Evolutionary conservation across 192 early-diverging fungal genomes (phyloP).

Genomic region (Dispira simplex): DNA sequence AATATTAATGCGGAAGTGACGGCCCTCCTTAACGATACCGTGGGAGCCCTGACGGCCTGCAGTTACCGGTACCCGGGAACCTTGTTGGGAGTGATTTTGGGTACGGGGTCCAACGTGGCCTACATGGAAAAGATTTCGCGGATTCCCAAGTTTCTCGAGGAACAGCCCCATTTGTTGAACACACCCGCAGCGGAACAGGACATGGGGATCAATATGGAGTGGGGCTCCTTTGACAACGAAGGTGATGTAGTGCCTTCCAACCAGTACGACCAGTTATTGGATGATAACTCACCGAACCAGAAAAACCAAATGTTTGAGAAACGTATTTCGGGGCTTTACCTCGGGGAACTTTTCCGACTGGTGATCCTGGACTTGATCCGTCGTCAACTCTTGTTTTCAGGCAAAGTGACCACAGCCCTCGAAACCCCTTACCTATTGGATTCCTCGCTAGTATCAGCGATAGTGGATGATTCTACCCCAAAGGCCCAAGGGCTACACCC

Average conservation of each 20-base stretch:
- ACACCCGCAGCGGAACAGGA: constrained; percentile 18
- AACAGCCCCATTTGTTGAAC: no score
- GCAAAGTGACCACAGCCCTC: constrained; percentile 39
- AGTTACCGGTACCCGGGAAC: constrained; percentile 72
- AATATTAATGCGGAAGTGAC: constrained; percentile 59
- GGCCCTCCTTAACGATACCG: constrained; percentile 96
- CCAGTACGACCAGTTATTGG: constrained; percentile 69
- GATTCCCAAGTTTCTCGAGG: constrained; percentile 50
- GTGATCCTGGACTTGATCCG: constrained; percentile 69
- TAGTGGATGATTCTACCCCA: constrained; percentile 48
- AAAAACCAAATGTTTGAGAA: constrained; percentile 85
- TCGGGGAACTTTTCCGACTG: constrained; percentile 79
- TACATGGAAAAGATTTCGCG: constrained; percentile 75
- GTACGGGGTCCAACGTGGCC: constrained; percentile 91
- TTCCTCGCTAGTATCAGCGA: constrained; percentile 60
- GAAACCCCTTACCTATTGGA: constrained; percentile 63
- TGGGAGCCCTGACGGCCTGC: constrained; percentile 80
- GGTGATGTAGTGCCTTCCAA: constrained; percentile 61
- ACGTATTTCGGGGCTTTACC: constrained; percentile 88
- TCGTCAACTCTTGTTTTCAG: constrained; percentile 59
- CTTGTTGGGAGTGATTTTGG: constrained; percentile 78
- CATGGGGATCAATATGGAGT: constrained; percentile 95
- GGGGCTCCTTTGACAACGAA: constrained; percentile 85
- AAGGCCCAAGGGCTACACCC: constrained; percentile 44
- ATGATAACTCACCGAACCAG: constrained; percentile 72